Conservation (phyloP, 2,329 filamentous ascomycete species). For the Beauveria scarabaeidicola region DNA sequence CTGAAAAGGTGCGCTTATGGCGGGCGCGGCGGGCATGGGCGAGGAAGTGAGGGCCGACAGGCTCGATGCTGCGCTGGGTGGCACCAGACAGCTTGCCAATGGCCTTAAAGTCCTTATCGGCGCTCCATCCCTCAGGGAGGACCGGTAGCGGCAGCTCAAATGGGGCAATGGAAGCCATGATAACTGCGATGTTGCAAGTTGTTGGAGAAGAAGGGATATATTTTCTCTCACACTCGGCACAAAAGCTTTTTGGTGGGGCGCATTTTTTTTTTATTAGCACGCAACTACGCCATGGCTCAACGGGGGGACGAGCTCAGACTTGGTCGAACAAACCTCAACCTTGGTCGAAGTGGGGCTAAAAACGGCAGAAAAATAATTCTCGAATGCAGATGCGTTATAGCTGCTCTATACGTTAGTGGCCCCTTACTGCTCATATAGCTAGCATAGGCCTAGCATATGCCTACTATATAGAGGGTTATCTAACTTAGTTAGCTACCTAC, state of each 20-base stretch:
- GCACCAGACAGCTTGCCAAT: constrained; percentile 68
- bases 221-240: background rate
- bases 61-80: constrained; percentile 83
- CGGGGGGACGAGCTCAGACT: no score
- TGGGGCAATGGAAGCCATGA: constrained; percentile 57
- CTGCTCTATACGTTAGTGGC: no score
- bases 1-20: constrained; percentile 95
- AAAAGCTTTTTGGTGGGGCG: constrained; percentile 8
- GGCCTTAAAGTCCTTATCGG: constrained; percentile 87
- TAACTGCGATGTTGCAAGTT: constrained; percentile 16
- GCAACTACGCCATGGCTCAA: background rate
- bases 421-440: no score
- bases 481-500: no score
- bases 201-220: constrained; percentile 7
- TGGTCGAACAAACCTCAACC: no score
- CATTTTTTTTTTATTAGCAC: background rate
- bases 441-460: no score
- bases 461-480: no score
- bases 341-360: no score
- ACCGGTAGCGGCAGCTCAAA: constrained; percentile 61
- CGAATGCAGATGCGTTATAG: no score
- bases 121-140: constrained; percentile 72
- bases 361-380: no score
- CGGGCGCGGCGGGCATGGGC: constrained; percentile 92
- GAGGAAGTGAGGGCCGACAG: constrained; percentile 94